Conservation (phyloP, 257 asterid genomes). For the Penstemon eatonii region DNA sequence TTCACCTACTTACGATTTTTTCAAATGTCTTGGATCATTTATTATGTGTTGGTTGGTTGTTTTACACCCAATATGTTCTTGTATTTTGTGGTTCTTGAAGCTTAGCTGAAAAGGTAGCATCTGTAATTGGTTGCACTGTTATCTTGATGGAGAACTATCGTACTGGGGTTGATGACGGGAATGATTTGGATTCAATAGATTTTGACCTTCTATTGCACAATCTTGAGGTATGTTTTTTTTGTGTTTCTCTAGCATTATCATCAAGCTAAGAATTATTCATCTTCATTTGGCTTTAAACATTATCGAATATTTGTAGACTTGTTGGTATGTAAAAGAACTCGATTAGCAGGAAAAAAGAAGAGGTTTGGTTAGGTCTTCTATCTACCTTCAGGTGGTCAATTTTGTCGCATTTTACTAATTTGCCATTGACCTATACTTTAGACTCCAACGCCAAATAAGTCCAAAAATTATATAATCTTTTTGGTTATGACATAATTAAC, state of each 20-base stretch:
- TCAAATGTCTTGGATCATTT: background rate
- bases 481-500: too few relatives aligned
- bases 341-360: background rate
- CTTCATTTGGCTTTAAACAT: slow-evolving; percentile 6
- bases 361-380: background rate
- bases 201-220: slow-evolving; percentile 83
- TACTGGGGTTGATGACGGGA: slow-evolving; percentile 87
- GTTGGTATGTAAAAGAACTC: slow-evolving; percentile 1
- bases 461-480: too few relatives aligned
- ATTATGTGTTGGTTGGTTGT: slow-evolving; percentile 17
- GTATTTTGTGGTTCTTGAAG: slow-evolving; percentile 57
- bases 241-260: background rate
- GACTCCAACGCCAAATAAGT: too few relatives aligned
- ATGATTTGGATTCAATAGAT: slow-evolving; percentile 83
- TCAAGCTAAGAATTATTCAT: background rate
- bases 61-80: slow-evolving; percentile 30
- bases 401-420: too few relatives aligned
- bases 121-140: slow-evolving; percentile 87
- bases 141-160: slow-evolving; percentile 97
- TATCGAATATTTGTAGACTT: slow-evolving; percentile 4
- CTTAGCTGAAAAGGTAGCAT: slow-evolving; percentile 96
- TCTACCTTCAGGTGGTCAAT: too few relatives aligned
- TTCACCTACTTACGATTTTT: slow-evolving; percentile 7
- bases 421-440: too few relatives aligned
- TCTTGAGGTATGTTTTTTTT: slow-evolving; percentile 66